phyloP scores from a whole-genome alignment of 2,329 filamentous ascomycete genomes.

The Claviceps monticola region DNA sequence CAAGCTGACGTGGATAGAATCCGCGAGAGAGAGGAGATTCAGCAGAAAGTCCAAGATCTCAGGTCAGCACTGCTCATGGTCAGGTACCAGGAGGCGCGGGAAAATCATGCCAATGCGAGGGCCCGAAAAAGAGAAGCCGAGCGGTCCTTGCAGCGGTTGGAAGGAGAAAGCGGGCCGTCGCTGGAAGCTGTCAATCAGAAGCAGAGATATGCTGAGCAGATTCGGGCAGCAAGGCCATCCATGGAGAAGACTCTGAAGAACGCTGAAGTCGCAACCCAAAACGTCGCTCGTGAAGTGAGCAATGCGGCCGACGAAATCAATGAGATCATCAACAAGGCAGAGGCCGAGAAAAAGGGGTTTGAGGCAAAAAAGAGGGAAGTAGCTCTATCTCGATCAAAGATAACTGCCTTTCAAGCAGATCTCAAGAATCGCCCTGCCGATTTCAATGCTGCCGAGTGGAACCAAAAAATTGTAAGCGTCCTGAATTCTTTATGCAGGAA shows the following conservation, averaged over 20 bases:
- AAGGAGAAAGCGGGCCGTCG: conserved; percentile 49
- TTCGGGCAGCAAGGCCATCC: conserved; percentile 40
- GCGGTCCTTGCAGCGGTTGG: conserved; percentile 43
- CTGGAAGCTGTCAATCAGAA: conserved; percentile 57
- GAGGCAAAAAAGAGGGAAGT: conserved; percentile 38
- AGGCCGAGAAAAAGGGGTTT: conserved; percentile 37
- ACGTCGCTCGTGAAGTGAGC: conserved; percentile 25
- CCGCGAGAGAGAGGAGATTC: conserved; percentile 57
- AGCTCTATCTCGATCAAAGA: conserved; percentile 34
- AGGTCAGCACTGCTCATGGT: conserved; percentile 52
- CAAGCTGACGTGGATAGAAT: conserved; percentile 74
- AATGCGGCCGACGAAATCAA: conserved; percentile 25
- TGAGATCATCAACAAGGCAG: conserved; percentile 28
- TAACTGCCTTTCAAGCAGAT: conserved; percentile 50
- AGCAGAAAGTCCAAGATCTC: conserved; percentile 50
- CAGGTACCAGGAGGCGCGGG: conserved; percentile 44
- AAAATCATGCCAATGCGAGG: conserved; percentile 37
- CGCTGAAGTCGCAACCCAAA: conserved; percentile 38
- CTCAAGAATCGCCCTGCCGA: conserved; percentile 47
- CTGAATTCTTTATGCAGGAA: background rate
- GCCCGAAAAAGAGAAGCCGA: conserved; percentile 38
- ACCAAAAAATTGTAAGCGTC: conserved; percentile 52
- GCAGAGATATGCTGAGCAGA: conserved; percentile 45
- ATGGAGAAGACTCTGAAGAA: conserved; percentile 40
- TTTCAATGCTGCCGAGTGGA: conserved; percentile 58